These are phyloP conservation scores for Chionographis japonica DNA, from an alignment of 106 monocot genomes.

Conservation along the genomic window DNA sequence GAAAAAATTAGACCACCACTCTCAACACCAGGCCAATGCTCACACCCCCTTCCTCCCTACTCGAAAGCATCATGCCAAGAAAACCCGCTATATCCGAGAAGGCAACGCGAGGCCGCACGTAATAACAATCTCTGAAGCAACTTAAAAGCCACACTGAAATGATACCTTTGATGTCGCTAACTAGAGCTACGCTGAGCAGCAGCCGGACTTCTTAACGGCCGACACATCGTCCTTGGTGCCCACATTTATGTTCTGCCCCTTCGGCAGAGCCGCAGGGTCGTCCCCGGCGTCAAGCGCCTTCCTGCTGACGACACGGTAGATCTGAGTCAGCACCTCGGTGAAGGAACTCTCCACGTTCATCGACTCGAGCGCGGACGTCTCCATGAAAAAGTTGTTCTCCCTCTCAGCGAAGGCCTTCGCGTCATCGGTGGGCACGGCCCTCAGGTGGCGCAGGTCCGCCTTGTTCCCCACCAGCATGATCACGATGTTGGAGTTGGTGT, in stretches of 20 bases:
- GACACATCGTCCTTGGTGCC: conserved; percentile 13
- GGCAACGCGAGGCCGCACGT: too few relatives aligned
- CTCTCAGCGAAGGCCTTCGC: conserved; percentile 42
- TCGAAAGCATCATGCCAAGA: too few relatives aligned
- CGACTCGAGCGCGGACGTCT: conserved; percentile 46
- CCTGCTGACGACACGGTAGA: conserved; percentile 27
- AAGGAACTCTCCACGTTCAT: conserved; percentile 42
- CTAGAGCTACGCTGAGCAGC: conserved; percentile 14
- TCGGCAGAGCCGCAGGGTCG: conserved; percentile 18
- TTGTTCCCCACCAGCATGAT: conserved; percentile 60
- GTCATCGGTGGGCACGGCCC: conserved; percentile 37
- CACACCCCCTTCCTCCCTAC: too few relatives aligned
- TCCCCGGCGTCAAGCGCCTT: conserved; percentile 33
- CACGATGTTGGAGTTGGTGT: conserved; percentile 34
- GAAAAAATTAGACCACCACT: too few relatives aligned
- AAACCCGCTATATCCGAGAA: too few relatives aligned
- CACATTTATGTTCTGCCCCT: conserved; percentile 15
- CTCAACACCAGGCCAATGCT: too few relatives aligned
- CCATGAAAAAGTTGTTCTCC: conserved; percentile 55
- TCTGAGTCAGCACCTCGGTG: conserved; percentile 34
- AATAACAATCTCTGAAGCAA: too few relatives aligned
- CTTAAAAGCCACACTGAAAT: too few relatives aligned
- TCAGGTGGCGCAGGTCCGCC: conserved; percentile 46
- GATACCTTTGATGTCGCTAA: too few relatives aligned
- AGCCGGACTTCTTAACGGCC: conserved; percentile 13